Evolutionary conservation across 768 basidiomycete species (phyloP), one percentile per base, ranked within the genome.

Genomic region (Amanita pseudoporphyria): DNA sequence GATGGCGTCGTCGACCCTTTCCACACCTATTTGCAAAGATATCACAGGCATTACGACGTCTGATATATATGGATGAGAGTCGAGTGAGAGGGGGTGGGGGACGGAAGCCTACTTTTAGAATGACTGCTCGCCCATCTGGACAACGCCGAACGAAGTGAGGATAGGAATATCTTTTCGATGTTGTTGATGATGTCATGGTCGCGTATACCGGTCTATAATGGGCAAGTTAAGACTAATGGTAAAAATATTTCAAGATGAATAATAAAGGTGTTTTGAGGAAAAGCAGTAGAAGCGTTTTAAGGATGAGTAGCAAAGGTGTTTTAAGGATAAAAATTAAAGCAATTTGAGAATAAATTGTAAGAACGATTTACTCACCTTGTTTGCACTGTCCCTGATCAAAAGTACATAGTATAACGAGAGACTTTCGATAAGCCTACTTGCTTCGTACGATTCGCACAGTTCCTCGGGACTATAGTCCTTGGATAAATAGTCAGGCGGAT

Each of bases 341-440:
- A 7, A 9, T n/a, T 43, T 4, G 6, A 30, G 28, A 19, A 18
- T n/a, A 46, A 21, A 31, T 35, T 16, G 9, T 42, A 49, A 38
- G 32, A 10, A 40, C 7, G 9, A 12, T 13, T 43, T 4, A 16
- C 18, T 18, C 42, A 85, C 87, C 58, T 61, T 60, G 58, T 88
- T 89, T 4, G 63, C 54, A 7, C 54, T 58, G 59, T 90, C 87
- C 54, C 84, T 66, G 39, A 67, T 62, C 6, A 87, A 57, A 14
- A 87, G 66, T 30, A 83, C 70, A 54, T 83, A 87, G 58, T 82
- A 84, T 45, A 88, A 71, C 14, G 78, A 76, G 5, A 90, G 65
- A 53, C 76, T 79, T 53, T 87, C 84, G 0, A 75, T 71, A 19
- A 90, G 66, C 36, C 87, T 69, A 18, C 71, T 56, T n/a, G 79